Percentiles rank a stretch among this genome's conserved stretches.
Conservation (phyloP, 192 early-diverging fungal species). For the Chytriomyces sp. region DNA sequence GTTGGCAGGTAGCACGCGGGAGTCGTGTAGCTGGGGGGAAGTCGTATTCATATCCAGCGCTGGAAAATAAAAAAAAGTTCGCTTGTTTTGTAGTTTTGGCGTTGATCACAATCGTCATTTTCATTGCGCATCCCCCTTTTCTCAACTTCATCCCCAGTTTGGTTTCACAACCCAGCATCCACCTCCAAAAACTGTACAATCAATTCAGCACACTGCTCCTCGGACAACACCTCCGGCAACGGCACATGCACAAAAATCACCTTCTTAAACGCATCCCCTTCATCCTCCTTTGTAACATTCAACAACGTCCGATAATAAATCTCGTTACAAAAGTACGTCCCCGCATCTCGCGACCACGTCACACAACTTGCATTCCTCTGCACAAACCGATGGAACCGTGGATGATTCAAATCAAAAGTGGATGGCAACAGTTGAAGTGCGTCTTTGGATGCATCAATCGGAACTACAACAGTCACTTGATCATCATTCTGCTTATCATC, state of each 20-base stretch:
- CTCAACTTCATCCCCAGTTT: too few relatives aligned
- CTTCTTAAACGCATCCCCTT: background rate
- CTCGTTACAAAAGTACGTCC: slow-evolving; percentile 30
- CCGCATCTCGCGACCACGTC: slow-evolving; percentile 30
- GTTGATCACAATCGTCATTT: too few relatives aligned
- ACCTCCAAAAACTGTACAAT: slow-evolving; percentile 7
- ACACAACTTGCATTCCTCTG: background rate
- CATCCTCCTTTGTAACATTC: background rate
- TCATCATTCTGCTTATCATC: background rate
- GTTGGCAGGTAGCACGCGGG: too few relatives aligned
- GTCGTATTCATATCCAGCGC: too few relatives aligned
- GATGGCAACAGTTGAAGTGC: slow-evolving; percentile 24
- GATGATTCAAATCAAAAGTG: background rate
- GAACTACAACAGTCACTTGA: background rate
- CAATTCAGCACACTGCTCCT: slow-evolving; percentile 3
- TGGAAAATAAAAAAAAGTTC: too few relatives aligned
- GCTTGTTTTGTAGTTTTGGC: too few relatives aligned
- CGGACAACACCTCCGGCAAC: background rate
- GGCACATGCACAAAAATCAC: slow-evolving; percentile 30
- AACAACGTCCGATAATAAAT: slow-evolving; percentile 22
- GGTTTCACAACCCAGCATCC: background rate
- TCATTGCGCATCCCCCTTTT: too few relatives aligned
- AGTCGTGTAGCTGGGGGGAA: too few relatives aligned
- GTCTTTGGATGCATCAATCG: background rate
- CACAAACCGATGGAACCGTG: slow-evolving; percentile 10